Conservation (phyloP, 768 basidiomycete genomes). For the Phanerodontia chrysosporium region DNA sequence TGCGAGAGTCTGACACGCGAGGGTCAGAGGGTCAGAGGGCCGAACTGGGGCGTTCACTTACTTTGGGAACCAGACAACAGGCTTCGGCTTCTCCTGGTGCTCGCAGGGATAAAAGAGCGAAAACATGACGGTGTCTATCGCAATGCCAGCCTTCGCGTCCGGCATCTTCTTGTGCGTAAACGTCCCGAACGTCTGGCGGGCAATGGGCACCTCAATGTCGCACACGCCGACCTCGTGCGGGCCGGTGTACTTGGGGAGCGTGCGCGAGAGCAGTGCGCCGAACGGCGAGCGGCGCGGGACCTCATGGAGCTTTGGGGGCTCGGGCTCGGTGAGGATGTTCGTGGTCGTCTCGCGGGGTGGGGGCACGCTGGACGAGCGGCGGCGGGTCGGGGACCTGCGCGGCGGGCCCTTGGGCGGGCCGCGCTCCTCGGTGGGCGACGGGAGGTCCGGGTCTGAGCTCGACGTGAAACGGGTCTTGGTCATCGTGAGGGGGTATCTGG, state of each 20-base stretch:
- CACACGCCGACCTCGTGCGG: constrained; percentile 27
- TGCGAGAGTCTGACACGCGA: constrained; percentile 21
- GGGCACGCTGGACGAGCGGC: not conserved
- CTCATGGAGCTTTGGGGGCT: constrained; percentile 5
- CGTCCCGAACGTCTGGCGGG: constrained; percentile 21
- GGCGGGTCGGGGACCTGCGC: too few relatives aligned
- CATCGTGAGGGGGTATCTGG: not conserved
- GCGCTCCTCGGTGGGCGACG: not conserved
- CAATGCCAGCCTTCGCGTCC: constrained; percentile 22
- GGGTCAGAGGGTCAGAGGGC: not conserved
- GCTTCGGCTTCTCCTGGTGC: not conserved
- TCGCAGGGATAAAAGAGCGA: constrained; percentile 30
- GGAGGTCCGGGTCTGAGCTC: not conserved
- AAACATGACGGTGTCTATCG: constrained; percentile 28
- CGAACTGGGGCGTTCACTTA: too few relatives aligned
- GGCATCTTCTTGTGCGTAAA: constrained; percentile 24
- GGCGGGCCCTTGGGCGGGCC: too few relatives aligned
- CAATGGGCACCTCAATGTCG: constrained; percentile 29
- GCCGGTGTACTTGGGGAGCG: constrained; percentile 28
- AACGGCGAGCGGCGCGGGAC: constrained; percentile 17
- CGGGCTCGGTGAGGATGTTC: not conserved
- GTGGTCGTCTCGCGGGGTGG: not conserved
- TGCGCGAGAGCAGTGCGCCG: constrained; percentile 26
- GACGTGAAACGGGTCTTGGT: not conserved
- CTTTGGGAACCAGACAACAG: constrained; percentile 28